Evolutionary conservation across 352 stramenopile species (phyloP).

Genomic region (Aphanomyces stellatus): DNA sequence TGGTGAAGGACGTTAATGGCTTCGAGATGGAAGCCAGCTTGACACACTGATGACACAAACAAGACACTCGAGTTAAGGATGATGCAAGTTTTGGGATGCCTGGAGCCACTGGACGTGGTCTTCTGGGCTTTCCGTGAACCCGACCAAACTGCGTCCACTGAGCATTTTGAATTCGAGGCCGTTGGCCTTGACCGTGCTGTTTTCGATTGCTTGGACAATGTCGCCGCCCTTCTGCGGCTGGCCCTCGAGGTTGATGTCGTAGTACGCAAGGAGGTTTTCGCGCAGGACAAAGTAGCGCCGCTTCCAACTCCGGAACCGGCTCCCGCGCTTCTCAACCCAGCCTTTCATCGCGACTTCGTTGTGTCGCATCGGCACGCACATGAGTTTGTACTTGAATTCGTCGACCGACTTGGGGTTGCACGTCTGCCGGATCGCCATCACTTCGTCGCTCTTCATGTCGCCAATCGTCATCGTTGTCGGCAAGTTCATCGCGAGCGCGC

Average conservation of each 20-base stretch:
- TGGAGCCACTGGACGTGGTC: constrained; percentile 17
- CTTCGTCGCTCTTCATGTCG: not conserved
- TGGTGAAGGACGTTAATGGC: too few species aligned
- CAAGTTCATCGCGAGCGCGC: not conserved
- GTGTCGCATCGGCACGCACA: not conserved
- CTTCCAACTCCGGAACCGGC: constrained; percentile 65
- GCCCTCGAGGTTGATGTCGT: constrained; percentile 20
- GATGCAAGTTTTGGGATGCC: not conserved
- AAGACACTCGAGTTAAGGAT: not conserved
- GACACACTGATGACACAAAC: constrained; percentile 6
- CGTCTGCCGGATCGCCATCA: constrained; percentile 4
- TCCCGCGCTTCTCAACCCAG: constrained; percentile 60
- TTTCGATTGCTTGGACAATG: constrained; percentile 10
- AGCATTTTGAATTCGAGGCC: constrained; percentile 19
- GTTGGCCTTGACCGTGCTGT: constrained; percentile 4
- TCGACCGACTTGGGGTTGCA: constrained; percentile 6
- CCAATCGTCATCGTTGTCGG: not conserved
- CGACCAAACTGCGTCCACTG: constrained; percentile 10
- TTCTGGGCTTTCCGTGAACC: constrained; percentile 5
- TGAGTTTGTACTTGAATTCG: constrained; percentile 16
- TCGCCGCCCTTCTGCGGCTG: constrained; percentile 18
- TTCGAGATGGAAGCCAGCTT: too few species aligned
- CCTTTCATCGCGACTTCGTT: constrained; percentile 21
- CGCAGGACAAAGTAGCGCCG: constrained; percentile 74
- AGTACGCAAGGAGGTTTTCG: constrained; percentile 24